These are phyloP conservation scores for Luvunga scandens DNA, from an alignment of 345 rosid species.

Conservation along the genomic window DNA sequence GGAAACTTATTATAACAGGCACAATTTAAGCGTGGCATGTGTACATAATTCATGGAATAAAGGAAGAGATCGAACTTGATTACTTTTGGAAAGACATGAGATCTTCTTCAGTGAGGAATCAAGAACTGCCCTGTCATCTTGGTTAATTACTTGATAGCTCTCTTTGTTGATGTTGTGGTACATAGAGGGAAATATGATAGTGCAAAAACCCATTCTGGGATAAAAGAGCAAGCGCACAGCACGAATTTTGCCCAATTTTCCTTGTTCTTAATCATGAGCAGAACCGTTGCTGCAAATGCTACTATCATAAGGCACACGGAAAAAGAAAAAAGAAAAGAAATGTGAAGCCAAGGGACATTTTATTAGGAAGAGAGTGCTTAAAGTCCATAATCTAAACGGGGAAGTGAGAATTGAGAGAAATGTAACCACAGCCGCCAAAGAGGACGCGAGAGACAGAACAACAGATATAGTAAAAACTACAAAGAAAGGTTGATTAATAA, in stretches of 20 bases:
- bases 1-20: not conserved
- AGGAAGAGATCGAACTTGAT: not conserved
- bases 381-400: not conserved
- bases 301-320: slow-evolving; percentile 4
- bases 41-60: not conserved
- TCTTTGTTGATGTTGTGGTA: not conserved
- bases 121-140: not conserved
- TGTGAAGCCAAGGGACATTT: not conserved
- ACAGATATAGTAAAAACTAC: slow-evolving; percentile 15
- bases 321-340: not conserved
- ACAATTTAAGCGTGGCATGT: not conserved
- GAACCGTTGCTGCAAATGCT: not conserved
- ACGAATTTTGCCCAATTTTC: too few species aligned
- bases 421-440: slow-evolving; percentile 16
- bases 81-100: not conserved
- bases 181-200: not conserved
- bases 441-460: slow-evolving; percentile 17
- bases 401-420: slow-evolving; percentile 25
- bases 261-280: too few species aligned
- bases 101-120: not conserved
- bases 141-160: not conserved
- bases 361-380: slow-evolving; percentile 1
- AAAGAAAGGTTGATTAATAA: slow-evolving; percentile 14
- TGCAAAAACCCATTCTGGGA: not conserved
- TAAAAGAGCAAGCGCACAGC: not conserved